Conservation (phyloP, 2,329 filamentous ascomycete species). For the Penicillium psychrosexuale region DNA sequence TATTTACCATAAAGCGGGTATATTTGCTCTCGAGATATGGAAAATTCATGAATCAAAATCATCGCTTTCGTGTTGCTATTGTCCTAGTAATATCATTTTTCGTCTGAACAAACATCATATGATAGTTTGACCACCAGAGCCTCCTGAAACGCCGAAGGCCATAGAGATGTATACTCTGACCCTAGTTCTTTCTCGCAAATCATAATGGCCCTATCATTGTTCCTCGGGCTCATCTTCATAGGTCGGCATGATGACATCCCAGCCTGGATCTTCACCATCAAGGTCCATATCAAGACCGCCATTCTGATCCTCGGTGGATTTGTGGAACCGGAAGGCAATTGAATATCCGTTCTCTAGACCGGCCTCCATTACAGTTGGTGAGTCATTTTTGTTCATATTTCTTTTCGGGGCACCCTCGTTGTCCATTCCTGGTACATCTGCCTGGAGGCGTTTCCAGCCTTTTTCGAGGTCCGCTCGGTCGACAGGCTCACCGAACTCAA, state of each 20-base stretch:
- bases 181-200: neutral
- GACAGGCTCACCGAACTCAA: slow-evolving; percentile 48
- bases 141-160: neutral
- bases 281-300: slow-evolving; percentile 26
- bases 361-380: slow-evolving; percentile 27
- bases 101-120: neutral
- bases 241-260: slow-evolving; percentile 37
- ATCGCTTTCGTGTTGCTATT: neutral
- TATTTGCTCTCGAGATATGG: neutral
- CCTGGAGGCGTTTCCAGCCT: slow-evolving; percentile 49
- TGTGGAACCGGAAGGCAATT: slow-evolving; percentile 38
- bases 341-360: slow-evolving; percentile 31
- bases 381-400: slow-evolving; percentile 5
- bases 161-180: neutral
- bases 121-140: neutral
- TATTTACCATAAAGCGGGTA: neutral
- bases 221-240: slow-evolving; percentile 35
- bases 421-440: slow-evolving; percentile 15
- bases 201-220: neutral
- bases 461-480: slow-evolving; percentile 49
- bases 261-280: slow-evolving; percentile 33
- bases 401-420: neutral
- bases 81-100: neutral
- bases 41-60: neutral
- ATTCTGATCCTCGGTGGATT: slow-evolving; percentile 11